phyloP scores from a whole-genome alignment of 257 asterid species.

The Anisodus acutangulus region DNA sequence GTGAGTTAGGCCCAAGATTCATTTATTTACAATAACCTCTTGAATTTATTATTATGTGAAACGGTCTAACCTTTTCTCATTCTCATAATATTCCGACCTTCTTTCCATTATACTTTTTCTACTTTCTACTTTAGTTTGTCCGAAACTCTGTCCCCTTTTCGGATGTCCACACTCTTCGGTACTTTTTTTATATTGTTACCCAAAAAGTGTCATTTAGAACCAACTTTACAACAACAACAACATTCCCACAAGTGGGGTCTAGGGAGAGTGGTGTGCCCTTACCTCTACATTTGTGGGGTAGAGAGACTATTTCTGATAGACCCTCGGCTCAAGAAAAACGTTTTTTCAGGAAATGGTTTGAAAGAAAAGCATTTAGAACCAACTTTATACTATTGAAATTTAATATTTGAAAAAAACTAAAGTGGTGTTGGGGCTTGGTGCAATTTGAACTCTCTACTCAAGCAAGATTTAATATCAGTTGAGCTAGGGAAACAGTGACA shows the following conservation, averaged over 20 bases:
- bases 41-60: conserved; percentile 2
- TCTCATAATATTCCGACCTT: background rate
- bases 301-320: too few species aligned
- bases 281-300: too few species aligned
- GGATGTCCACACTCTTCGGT: background rate
- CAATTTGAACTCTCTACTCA: background rate
- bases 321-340: too few species aligned
- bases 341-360: too few species aligned
- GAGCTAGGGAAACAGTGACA: background rate
- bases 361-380: background rate
- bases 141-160: background rate
- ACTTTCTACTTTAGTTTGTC: background rate
- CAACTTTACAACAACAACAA: background rate
- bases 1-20: too few species aligned
- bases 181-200: background rate
- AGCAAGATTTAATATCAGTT: background rate
- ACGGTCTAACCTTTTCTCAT: background rate
- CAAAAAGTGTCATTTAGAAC: background rate
- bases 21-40: background rate
- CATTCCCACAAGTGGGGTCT: too few species aligned
- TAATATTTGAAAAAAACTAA: background rate
- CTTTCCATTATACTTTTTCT: background rate
- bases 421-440: background rate
- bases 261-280: too few species aligned
- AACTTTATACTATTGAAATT: background rate